Conservation (phyloP, 1,284 basidiomycete species). For the Sphaerobolus stellatus region DNA sequence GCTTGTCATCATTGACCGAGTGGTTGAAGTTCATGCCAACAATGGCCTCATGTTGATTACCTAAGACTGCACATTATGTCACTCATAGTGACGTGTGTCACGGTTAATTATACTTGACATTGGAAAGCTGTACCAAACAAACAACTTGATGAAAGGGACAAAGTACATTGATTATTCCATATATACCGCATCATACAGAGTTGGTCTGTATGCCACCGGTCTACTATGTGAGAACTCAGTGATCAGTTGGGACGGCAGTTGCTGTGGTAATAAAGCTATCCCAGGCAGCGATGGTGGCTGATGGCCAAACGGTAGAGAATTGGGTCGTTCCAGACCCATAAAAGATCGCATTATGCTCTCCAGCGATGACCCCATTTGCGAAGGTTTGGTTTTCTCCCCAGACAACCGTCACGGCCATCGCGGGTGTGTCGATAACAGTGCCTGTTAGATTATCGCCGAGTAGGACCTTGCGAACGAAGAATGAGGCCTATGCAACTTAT, state of each 20-base stretch:
- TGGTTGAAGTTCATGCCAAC: too few species aligned
- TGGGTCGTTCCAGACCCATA: conserved; percentile 48
- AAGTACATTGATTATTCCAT: too few species aligned
- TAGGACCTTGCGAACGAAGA: conserved; percentile 59
- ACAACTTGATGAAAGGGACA: too few species aligned
- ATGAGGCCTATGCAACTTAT: conserved; percentile 42
- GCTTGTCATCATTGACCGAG: not conserved
- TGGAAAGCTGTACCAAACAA: too few species aligned
- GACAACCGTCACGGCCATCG: conserved; percentile 36
- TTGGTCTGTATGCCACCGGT: not conserved
- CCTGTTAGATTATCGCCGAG: conserved; percentile 55
- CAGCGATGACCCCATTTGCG: conserved; percentile 46
- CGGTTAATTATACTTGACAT: too few species aligned
- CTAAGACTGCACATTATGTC: too few species aligned
- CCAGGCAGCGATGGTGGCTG: conserved; percentile 59
- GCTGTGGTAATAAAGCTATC: conserved; percentile 29
- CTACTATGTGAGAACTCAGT: not conserved
- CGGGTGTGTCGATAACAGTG: conserved; percentile 35
- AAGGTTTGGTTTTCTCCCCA: conserved; percentile 50
- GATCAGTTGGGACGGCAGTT: not conserved
- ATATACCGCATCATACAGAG: too few species aligned
- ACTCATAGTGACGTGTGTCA: too few species aligned
- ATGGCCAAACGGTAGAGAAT: conserved; percentile 52
- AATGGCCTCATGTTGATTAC: too few species aligned
- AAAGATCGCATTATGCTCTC: conserved; percentile 48